These are phyloP conservation scores for Aspergillus coremiiformis DNA, from an alignment of 495 filamentous ascomycete species.

Conservation along the genomic window DNA sequence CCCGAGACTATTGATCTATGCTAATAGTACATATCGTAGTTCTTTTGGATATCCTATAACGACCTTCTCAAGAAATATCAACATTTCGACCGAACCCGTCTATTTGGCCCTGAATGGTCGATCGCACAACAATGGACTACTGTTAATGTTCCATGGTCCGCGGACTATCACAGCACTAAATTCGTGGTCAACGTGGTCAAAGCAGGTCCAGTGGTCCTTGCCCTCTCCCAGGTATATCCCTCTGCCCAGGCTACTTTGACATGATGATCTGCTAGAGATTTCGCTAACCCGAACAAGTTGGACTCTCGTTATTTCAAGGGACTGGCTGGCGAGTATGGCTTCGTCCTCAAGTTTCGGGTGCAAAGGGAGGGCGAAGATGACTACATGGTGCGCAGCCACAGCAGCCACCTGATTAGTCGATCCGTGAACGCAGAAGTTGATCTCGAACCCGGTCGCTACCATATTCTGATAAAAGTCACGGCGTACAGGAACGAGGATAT, in stretches of 20 bases:
- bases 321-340: constrained; percentile 73
- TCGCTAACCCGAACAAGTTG: constrained; percentile 36
- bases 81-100: constrained; percentile 76
- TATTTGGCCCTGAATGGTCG: constrained; percentile 79
- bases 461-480: constrained; percentile 70
- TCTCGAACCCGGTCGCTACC: constrained; percentile 75
- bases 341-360: constrained; percentile 71
- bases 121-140: constrained; percentile 80
- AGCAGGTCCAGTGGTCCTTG: constrained; percentile 64
- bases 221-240: constrained; percentile 56
- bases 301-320: constrained; percentile 82
- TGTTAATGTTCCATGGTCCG: constrained; percentile 75
- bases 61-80: constrained; percentile 81
- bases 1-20: background rate
- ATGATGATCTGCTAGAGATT: background rate
- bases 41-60: constrained; percentile 68
- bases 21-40: constrained; percentile 15
- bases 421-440: constrained; percentile 77
- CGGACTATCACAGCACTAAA: constrained; percentile 77
- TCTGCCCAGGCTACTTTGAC: background rate
- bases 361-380: constrained; percentile 74
- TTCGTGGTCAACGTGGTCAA: constrained; percentile 65
- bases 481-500: constrained; percentile 48
- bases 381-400: constrained; percentile 75
- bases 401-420: constrained; percentile 61